Percentiles rank a stretch among this genome's conserved stretches.
Conservation (phyloP, 371 early-diverging fungal genomes). For the Lichtheimia ornata region DNA sequence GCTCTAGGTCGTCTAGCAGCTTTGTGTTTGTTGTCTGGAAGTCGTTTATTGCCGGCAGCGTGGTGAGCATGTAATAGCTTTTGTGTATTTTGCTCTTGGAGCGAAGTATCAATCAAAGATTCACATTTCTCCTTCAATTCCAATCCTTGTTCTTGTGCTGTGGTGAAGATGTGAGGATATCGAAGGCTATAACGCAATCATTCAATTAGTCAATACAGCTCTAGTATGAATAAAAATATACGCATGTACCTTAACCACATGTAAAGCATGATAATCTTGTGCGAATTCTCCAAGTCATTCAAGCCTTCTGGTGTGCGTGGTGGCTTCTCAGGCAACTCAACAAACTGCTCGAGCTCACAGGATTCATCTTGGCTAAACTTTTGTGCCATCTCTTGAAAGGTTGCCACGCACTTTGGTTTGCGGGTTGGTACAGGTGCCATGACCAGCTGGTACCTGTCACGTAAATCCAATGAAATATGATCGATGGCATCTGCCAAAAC, state of each 20-base stretch:
- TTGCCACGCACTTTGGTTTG: conserved; percentile 24
- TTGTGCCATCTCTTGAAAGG: conserved; percentile 36
- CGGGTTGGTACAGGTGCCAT: conserved; percentile 66
- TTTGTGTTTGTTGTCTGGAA: no score
- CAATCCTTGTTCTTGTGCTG: conserved; percentile 29
- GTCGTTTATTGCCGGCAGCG: no score
- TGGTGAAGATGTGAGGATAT: conserved; percentile 44
- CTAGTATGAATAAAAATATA: not conserved
- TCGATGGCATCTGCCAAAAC: conserved; percentile 69
- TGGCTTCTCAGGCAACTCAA: conserved; percentile 51
- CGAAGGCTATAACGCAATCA: conserved; percentile 36
- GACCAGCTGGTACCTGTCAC: conserved; percentile 67
- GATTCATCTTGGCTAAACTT: conserved; percentile 38
- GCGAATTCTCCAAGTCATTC: conserved; percentile 62
- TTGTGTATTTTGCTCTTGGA: not conserved
- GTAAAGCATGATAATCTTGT: conserved; percentile 80
- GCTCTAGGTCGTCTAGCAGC: no score
- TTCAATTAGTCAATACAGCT: not conserved
- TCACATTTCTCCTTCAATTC: conserved; percentile 48
- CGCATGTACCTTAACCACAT: conserved; percentile 79
- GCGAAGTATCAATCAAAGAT: conserved; percentile 44
- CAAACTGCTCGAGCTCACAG: conserved; percentile 49
- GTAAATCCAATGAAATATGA: conserved; percentile 53
- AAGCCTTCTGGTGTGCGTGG: conserved; percentile 35
- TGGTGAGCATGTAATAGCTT: no score